Percentiles rank a stretch among this genome's conserved stretches.
Evolutionary conservation across 1,139 yeast genomes (phyloP).

Genomic region (Taphrina wiesneri): DNA sequence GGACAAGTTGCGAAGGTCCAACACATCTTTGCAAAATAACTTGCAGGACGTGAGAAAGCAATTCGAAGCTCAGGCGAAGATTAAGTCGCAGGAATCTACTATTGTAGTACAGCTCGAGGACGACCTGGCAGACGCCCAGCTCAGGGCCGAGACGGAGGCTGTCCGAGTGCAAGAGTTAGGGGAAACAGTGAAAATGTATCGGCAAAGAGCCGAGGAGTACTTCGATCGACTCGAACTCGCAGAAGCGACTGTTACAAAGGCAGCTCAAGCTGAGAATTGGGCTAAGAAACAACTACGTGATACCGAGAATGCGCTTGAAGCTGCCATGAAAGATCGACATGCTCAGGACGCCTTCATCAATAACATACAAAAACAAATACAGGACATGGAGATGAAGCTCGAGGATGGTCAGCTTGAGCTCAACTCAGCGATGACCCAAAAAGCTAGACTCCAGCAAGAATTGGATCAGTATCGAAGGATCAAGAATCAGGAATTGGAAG

Average conservation of each 20-base stretch:
- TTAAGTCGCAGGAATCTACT: slow-evolving; percentile 5
- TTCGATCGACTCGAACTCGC: slow-evolving; percentile 73
- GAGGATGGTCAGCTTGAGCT: slow-evolving; percentile 63
- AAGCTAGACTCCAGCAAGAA: slow-evolving; percentile 54
- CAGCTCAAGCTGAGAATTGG: slow-evolving; percentile 61
- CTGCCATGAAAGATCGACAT: slow-evolving; percentile 61
- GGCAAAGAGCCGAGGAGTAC: slow-evolving; percentile 73
- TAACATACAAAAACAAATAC: slow-evolving; percentile 56
- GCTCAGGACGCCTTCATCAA: slow-evolving; percentile 51
- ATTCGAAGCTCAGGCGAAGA: slow-evolving; percentile 11
- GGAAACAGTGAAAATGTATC: slow-evolving; percentile 62
- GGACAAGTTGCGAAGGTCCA: slow-evolving; percentile 1
- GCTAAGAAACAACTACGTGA: slow-evolving; percentile 61
- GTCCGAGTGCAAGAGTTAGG: slow-evolving; percentile 57
- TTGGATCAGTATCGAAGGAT: slow-evolving; percentile 43
- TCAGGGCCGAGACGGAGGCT: slow-evolving; percentile 57
- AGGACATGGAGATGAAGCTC: slow-evolving; percentile 59
- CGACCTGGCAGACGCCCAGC: slow-evolving; percentile 43
- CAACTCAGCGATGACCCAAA: slow-evolving; percentile 54
- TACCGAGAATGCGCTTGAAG: slow-evolving; percentile 54
- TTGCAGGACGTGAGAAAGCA: slow-evolving; percentile 6
- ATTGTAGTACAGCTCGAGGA: slow-evolving; percentile 19
- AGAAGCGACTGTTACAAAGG: slow-evolving; percentile 67
- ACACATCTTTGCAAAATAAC: slow-evolving; percentile 6
- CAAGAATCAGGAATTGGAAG: slow-evolving; percentile 30